Evolutionary conservation across 2,329 filamentous ascomycete genomes (phyloP).

Genomic region (Colletotrichum salicis): DNA sequence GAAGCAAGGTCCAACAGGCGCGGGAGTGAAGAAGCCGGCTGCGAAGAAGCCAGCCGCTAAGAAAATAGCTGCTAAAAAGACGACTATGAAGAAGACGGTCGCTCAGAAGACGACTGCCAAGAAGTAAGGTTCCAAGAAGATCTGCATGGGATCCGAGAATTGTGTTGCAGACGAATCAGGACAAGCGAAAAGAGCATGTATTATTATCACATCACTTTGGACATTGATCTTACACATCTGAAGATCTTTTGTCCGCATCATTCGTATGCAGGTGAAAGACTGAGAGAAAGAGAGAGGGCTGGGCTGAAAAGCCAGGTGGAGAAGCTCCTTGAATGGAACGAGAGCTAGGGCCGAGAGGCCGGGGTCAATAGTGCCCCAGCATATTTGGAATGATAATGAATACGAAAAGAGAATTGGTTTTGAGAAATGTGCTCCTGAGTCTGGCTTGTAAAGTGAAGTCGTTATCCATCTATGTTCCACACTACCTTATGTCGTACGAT

Average conservation of each 20-base stretch:
- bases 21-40: not conserved
- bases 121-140: not conserved
- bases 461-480: too few species aligned
- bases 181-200: conserved; percentile 28
- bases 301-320: conserved; percentile 12
- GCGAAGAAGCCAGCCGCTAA: not conserved
- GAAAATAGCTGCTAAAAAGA: not conserved
- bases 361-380: conserved; percentile 9
- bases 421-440: not conserved
- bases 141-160: not conserved
- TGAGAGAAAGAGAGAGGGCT: conserved; percentile 5
- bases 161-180: not conserved
- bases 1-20: not conserved
- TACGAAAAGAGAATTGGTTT: conserved; percentile 6
- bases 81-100: not conserved
- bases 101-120: not conserved
- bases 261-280: conserved; percentile 1
- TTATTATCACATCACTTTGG: conserved; percentile 26
- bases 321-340: not conserved
- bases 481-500: too few species aligned
- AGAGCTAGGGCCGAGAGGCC: conserved; percentile 19
- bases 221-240: conserved; percentile 25
- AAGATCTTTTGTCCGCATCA: not conserved
- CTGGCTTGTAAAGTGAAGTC: not conserved
- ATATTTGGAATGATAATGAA: conserved; percentile 34